Percentiles rank a stretch among this genome's conserved stretches.
These are phyloP conservation scores for Saccharomycopsis babjevae DNA, from an alignment of 805 yeast genomes.

Conservation along the genomic window DNA sequence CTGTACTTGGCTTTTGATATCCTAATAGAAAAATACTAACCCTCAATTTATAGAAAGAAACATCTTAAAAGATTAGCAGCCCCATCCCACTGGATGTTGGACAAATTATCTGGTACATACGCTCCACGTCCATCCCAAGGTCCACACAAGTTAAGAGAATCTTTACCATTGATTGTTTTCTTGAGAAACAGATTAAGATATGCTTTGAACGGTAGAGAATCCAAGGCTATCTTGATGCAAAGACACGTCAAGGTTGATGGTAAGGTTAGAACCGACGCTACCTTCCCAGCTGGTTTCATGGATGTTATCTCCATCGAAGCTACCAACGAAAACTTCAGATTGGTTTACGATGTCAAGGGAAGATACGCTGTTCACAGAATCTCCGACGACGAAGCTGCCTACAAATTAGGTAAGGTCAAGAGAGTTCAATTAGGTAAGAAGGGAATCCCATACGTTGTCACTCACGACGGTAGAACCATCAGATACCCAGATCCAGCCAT, in stretches of 20 bases:
- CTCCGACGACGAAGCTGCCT: constrained; percentile 95
- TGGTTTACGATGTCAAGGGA: constrained; percentile 97
- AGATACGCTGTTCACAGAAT: constrained; percentile 99
- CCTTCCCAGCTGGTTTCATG: constrained; percentile 99
- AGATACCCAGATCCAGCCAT: constrained; percentile 98
- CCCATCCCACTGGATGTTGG: constrained; percentile 99
- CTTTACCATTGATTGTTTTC: constrained; percentile 93
- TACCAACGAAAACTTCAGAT: constrained; percentile 99
- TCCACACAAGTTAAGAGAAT: constrained; percentile 98
- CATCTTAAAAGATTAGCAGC: constrained; percentile 99
- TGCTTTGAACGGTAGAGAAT: constrained; percentile 98
- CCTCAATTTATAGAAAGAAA: constrained; percentile 61
- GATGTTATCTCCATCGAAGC: constrained; percentile 96
- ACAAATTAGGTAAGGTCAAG: constrained; percentile 98
- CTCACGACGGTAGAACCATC: constrained; percentile 99
- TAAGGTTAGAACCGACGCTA: constrained; percentile 97
- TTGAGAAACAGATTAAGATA: constrained; percentile 98
- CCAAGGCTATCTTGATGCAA: constrained; percentile 96
- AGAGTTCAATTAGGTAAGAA: constrained; percentile 97
- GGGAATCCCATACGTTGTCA: constrained; percentile 96
- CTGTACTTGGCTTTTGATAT: too few species aligned
- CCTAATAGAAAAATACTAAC: constrained; percentile 2
- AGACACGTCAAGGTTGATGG: constrained; percentile 98
- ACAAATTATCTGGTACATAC: constrained; percentile 98
- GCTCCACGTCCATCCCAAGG: constrained; percentile 99